phyloP scores from a whole-genome alignment of 169 alveolate species.

The Eimeria necatrix region DNA sequence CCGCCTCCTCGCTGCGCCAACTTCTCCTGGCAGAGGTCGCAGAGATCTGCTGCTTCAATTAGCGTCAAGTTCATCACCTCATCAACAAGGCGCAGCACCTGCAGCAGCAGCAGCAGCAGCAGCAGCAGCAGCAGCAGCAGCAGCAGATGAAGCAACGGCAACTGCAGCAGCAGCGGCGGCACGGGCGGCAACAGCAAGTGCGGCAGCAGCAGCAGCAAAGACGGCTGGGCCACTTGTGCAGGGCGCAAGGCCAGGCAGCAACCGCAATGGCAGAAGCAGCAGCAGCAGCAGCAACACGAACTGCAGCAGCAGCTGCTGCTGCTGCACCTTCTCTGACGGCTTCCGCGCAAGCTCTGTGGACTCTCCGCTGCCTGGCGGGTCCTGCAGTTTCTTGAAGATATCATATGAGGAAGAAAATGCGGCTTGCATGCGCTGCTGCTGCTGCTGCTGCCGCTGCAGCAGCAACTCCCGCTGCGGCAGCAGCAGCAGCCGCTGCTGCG shows the following conservation, averaged over 20 bases:
- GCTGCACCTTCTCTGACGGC: slow-evolving; percentile 52
- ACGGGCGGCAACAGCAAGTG: background rate
- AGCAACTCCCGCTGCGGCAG: background rate
- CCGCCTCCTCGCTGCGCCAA: slow-evolving; percentile 80
- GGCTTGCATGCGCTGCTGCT: background rate
- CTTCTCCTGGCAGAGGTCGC: slow-evolving; percentile 90
- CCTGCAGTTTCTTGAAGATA: slow-evolving; percentile 77
- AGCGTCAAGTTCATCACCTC: slow-evolving; percentile 90
- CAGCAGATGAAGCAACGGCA: slow-evolving; percentile 64
- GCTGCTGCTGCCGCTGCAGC: slow-evolving; percentile 19
- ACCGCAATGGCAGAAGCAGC: background rate
- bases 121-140: slow-evolving; percentile 60
- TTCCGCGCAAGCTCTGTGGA: background rate
- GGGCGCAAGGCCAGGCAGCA: background rate
- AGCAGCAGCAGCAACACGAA: background rate
- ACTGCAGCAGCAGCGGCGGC: slow-evolving; percentile 36
- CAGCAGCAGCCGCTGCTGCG: slow-evolving; percentile 32
- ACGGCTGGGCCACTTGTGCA: background rate
- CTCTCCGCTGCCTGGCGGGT: slow-evolving; percentile 57
- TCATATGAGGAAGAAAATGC: slow-evolving; percentile 62
- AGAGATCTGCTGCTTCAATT: slow-evolving; percentile 93
- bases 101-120: slow-evolving; percentile 63
- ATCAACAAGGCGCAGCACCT: slow-evolving; percentile 90
- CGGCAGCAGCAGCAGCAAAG: background rate
- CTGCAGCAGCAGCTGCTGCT: slow-evolving; percentile 34